Evolutionary conservation across 2,329 filamentous ascomycete genomes (phyloP).

Genomic region (Fusarium dlaminii): DNA sequence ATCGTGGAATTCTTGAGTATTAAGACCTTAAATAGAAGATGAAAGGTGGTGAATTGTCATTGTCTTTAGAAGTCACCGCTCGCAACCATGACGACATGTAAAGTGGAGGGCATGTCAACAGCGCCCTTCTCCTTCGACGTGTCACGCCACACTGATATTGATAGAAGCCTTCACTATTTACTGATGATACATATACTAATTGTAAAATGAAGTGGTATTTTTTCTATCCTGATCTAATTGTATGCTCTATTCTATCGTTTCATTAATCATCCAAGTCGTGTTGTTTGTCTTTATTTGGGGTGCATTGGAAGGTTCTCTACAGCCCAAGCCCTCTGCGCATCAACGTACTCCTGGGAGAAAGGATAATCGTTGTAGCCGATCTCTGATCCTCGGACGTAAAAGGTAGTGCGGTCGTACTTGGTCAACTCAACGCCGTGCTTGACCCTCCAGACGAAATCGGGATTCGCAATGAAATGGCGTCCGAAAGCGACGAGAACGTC

Average conservation of each 20-base stretch:
- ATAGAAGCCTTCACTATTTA: fast-evolving
- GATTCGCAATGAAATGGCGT: conserved; percentile 42
- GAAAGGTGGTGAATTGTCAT: fast-evolving
- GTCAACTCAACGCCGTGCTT: conserved; percentile 37
- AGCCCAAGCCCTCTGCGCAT: conserved; percentile 16
- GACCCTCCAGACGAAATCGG: conserved; percentile 42
- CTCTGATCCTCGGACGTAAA: conserved; percentile 35
- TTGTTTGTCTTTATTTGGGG: neutral
- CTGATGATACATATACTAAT: neutral
- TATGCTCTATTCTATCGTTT: neutral
- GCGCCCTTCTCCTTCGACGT: neutral
- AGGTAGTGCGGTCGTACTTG: conserved; percentile 39
- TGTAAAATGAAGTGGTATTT: neutral
- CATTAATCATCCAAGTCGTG: neutral
- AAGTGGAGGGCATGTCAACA: neutral
- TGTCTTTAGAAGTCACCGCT: fast-evolving
- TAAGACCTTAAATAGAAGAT: fast-evolving
- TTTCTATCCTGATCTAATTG: neutral
- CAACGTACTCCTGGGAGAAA: conserved; percentile 20
- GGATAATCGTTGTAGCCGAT: conserved; percentile 37
- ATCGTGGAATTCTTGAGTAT: fast-evolving
- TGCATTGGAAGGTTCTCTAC: neutral
- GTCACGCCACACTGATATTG: neutral
- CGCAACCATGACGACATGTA: neutral
- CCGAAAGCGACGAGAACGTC: conserved; percentile 46